A percentile compares a stretch with the other conserved stretches of the same genome.
Evolutionary conservation across 108 stramenopile genomes (phyloP).

Genomic region (Cyclotella distinguenda): DNA sequence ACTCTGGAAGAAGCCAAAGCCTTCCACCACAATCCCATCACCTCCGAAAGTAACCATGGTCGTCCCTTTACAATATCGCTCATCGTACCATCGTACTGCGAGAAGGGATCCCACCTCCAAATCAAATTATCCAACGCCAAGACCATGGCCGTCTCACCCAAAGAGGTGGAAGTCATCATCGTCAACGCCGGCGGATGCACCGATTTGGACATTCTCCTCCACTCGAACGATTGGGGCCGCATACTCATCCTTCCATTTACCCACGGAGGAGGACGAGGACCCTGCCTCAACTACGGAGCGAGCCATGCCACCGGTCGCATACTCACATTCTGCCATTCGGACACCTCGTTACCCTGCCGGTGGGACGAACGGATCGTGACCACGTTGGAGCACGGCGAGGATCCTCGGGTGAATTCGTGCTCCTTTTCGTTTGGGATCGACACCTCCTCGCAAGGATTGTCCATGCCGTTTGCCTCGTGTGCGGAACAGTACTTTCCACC

Average conservation of each 20-base stretch:
- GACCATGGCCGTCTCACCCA: slow-evolving; percentile 22
- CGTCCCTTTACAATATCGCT: slow-evolving; percentile 54
- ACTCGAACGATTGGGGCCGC: slow-evolving; percentile 37
- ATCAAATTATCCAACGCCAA: slow-evolving; percentile 26
- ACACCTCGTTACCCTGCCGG: slow-evolving; percentile 53
- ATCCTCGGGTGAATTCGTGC: slow-evolving; percentile 48
- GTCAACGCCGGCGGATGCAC: slow-evolving; percentile 59
- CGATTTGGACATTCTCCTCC: slow-evolving; percentile 31
- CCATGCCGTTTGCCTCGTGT: slow-evolving; percentile 25
- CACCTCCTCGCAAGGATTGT: slow-evolving; percentile 46
- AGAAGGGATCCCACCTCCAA: slow-evolving; percentile 41
- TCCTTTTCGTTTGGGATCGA: slow-evolving; percentile 80
- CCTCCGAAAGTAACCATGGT: not conserved
- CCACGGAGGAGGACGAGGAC: slow-evolving; percentile 76
- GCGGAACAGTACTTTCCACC: slow-evolving; percentile 39
- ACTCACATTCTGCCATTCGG: slow-evolving; percentile 79
- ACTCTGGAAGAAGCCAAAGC: slow-evolving; percentile 38
- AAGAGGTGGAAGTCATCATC: slow-evolving; percentile 54
- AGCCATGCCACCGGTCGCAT: slow-evolving; percentile 55
- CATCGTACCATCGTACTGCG: slow-evolving; percentile 62
- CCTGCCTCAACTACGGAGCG: slow-evolving; percentile 79
- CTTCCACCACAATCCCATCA: slow-evolving; percentile 10
- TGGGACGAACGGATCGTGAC: slow-evolving; percentile 58
- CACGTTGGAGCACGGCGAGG: slow-evolving; percentile 31
- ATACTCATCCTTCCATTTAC: slow-evolving; percentile 38